Evolutionary conservation across 352 stramenopile species (phyloP), one percentile per base, ranked within the genome.

Genomic region (Globisporangium sylvaticum): DNA sequence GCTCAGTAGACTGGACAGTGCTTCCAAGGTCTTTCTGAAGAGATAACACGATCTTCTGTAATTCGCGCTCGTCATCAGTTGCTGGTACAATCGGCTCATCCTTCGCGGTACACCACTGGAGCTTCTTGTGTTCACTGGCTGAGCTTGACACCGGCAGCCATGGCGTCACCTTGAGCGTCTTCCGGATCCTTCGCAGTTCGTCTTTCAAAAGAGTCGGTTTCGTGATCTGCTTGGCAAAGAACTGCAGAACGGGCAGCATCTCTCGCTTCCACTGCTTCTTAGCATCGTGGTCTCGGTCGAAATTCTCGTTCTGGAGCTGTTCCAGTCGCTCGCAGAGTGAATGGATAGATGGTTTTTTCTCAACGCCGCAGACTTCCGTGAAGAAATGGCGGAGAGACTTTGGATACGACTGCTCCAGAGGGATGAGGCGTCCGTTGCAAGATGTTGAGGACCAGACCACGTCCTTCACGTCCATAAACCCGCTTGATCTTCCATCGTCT

Each of bases 341-440:
- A 1, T 56, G 65, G 14, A 87, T 69, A 4, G 82, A 88, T 0
- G 82, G 84, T 62, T 89, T 90, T n/a, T 68, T 67, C n/a, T 80
- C 68, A 15, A 94, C 77, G 20, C 83, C 81, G 58, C 78, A 90
- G 6, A 94, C 58, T 0, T 87, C 75, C 6, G 73, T 79, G 68
- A 94, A 94, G 54, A 94, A 94, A 7, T 68, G 58, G 9, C 75
- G 74, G 4, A 92, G 69, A 9, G 66, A 54, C 44, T 77, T 84
- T 7, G 83, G 66, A 62, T 92, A 94, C 9, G 81, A n/a, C 3
- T 68, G 64, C 20, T 91, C 78, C 31, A 94, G 63, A 32, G 74
- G 63, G 9, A 75, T 34, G 18, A 87, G 58, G 5, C 67, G 44
- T 39, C 68, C 71, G 18, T 72, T 75, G 58, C 75, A 69, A n/a